These are phyloP conservation scores for Fusarium phyllophilum DNA, from an alignment of 2,329 filamentous ascomycete genomes.

Conservation along the genomic window DNA sequence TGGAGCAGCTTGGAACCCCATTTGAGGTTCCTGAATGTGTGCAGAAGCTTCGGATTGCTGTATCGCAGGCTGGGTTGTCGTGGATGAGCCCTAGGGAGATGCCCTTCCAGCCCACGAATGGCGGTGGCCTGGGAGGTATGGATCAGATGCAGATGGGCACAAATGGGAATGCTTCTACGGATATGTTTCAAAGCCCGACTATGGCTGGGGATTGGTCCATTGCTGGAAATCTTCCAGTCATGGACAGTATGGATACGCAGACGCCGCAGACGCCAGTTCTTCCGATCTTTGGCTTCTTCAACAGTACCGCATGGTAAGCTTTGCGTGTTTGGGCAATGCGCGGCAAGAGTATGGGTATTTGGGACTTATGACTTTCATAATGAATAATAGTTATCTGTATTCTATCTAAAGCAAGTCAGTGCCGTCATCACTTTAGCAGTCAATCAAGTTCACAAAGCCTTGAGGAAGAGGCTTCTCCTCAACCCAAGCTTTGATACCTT, in stretches of 20 bases:
- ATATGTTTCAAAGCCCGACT: neutral
- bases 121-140: neutral
- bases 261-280: constrained; percentile 10
- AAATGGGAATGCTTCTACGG: neutral
- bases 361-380: accelerated
- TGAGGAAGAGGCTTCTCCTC: constrained; percentile 41
- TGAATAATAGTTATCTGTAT: neutral
- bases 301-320: neutral
- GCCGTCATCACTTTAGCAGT: accelerated
- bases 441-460: constrained; percentile 24
- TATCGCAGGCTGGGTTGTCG: neutral
- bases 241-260: neutral
- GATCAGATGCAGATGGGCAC: neutral
- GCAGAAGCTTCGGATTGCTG: neutral
- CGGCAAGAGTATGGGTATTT: too few species aligned
- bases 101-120: neutral
- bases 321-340: neutral
- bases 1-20: neutral
- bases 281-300: constrained; percentile 14
- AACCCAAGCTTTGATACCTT: constrained; percentile 51
- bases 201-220: neutral
- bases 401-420: accelerated
- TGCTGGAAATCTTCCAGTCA: neutral
- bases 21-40: neutral
- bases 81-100: neutral